These are phyloP conservation scores for Colletotrichum spaethianum DNA, from an alignment of 2,329 filamentous ascomycete genomes.

Conservation along the genomic window DNA sequence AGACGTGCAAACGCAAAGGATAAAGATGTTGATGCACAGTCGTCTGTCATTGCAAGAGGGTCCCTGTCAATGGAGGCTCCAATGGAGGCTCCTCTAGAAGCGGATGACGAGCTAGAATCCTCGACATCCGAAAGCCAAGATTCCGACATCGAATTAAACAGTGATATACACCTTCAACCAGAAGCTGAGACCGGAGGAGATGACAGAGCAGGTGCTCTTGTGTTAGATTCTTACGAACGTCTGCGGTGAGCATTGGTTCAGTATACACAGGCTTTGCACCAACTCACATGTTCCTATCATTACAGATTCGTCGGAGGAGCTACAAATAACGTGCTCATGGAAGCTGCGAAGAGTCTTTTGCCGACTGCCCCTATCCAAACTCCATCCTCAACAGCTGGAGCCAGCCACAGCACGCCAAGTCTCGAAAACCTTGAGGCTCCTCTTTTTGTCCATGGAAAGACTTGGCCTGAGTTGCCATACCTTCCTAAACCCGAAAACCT, in stretches of 20 bases:
- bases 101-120: background rate
- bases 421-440: constrained; percentile 45
- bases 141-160: background rate
- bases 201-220: constrained; percentile 43
- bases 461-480: constrained; percentile 47
- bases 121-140: background rate
- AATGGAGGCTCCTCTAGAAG: background rate
- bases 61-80: background rate
- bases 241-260: constrained; percentile 40
- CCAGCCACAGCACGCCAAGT: constrained; percentile 3
- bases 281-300: too few species aligned
- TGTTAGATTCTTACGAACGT: constrained; percentile 47
- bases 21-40: too few species aligned
- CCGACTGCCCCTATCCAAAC: constrained; percentile 18
- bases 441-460: constrained; percentile 46
- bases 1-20: too few species aligned
- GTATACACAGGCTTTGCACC: too few species aligned
- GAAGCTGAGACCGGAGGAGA: background rate
- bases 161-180: background rate
- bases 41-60: too few species aligned
- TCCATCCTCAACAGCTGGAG: background rate
- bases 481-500: constrained; percentile 47
- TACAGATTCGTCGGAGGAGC: constrained; percentile 46
- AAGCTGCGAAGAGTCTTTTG: constrained; percentile 46
- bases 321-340: constrained; percentile 47